A percentile compares a stretch with the other conserved stretches of the same genome.
These are phyloP conservation scores for Syncephalis plumigaleata DNA, from an alignment of 371 early-diverging fungal species.

Conservation along the genomic window DNA sequence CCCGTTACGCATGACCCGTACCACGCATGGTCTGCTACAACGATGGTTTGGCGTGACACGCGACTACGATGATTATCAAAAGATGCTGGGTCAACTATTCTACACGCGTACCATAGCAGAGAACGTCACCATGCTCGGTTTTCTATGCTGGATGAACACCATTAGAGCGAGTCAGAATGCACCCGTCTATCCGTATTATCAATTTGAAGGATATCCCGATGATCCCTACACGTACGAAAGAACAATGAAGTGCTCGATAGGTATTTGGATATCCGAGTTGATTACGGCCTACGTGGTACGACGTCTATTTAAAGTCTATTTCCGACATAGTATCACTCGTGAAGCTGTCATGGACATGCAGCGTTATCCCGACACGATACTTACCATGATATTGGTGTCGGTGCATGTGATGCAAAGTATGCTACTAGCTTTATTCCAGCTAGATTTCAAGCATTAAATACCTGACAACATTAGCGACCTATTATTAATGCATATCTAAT, in stretches of 20 bases:
- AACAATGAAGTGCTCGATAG: slow-evolving; percentile 33
- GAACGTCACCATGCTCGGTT: slow-evolving; percentile 60
- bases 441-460: slow-evolving; percentile 27
- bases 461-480: too few species aligned
- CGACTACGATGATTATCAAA: slow-evolving; percentile 41
- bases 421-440: slow-evolving; percentile 38
- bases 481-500: too few species aligned
- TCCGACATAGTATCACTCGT: slow-evolving; percentile 30
- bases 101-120: slow-evolving; percentile 56
- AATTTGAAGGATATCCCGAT: slow-evolving; percentile 7
- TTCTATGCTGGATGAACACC: slow-evolving; percentile 47
- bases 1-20: slow-evolving; percentile 43
- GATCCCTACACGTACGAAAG: slow-evolving; percentile 22
- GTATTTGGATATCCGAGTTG: slow-evolving; percentile 46
- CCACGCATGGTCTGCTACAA: slow-evolving; percentile 24
- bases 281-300: slow-evolving; percentile 37
- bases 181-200: slow-evolving; percentile 26
- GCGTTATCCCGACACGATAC: slow-evolving; percentile 44
- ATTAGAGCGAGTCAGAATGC: slow-evolving; percentile 49
- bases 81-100: slow-evolving; percentile 43
- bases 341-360: slow-evolving; percentile 44
- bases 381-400: slow-evolving; percentile 43
- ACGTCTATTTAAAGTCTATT: slow-evolving; percentile 20
- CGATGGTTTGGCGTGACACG: slow-evolving; percentile 27
- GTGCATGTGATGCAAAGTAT: slow-evolving; percentile 56